A percentile compares a stretch with the other conserved stretches of the same genome.
Evolutionary conservation across 2,329 filamentous ascomycete species (phyloP).

Genomic region (Curvularia verruculosa): DNA sequence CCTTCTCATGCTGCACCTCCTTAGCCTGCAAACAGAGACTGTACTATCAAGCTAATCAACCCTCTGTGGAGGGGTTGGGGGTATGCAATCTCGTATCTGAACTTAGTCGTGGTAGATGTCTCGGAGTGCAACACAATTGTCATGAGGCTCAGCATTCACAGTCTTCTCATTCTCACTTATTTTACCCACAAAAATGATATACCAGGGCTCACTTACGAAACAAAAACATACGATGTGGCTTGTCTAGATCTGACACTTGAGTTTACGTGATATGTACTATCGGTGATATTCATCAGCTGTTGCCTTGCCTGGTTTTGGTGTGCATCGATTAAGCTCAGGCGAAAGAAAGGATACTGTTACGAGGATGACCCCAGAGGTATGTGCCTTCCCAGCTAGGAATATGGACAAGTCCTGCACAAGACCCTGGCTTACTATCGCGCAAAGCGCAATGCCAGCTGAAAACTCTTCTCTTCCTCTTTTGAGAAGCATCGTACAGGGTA

Average conservation of each 20-base stretch:
- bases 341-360: not conserved
- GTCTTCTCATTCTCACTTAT: not conserved
- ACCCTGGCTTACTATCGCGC: not conserved
- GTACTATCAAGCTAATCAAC: not conserved
- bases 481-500: slow-evolving; percentile 4
- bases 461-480: slow-evolving; percentile 8
- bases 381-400: slow-evolving; percentile 5
- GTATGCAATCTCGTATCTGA: not conserved
- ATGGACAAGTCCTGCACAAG: slow-evolving; percentile 6
- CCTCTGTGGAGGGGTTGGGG: not conserved
- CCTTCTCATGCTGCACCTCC: not conserved
- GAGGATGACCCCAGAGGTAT: slow-evolving; percentile 8
- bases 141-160: not conserved
- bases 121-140: not conserved
- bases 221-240: not conserved
- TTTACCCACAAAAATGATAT: not conserved
- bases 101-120: not conserved
- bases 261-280: not conserved
- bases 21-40: not conserved
- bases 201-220: not conserved
- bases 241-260: not conserved
- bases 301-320: not conserved
- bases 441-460: slow-evolving; percentile 2
- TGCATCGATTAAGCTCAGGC: not conserved
- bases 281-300: not conserved